A percentile compares a stretch with the other conserved stretches of the same genome.
Evolutionary conservation across 345 rosid genomes (phyloP).

Genomic region (Eucalyptus viminalis): DNA sequence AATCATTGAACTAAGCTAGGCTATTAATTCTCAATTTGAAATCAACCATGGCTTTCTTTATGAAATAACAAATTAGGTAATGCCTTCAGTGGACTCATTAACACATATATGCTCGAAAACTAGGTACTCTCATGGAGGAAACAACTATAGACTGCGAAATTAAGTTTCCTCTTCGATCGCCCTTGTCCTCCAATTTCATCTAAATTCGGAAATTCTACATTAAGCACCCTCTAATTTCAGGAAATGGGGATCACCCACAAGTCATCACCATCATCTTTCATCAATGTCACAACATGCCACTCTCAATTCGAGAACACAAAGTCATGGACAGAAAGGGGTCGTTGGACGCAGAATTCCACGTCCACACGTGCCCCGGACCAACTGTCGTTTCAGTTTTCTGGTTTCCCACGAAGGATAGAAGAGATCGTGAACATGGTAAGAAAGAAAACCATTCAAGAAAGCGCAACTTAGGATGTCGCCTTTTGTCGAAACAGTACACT

Average conservation of each 20-base stretch:
- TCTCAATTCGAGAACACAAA: background rate
- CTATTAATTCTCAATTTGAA: background rate
- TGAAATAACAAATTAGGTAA: background rate
- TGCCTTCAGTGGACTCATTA: background rate
- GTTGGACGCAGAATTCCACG: background rate
- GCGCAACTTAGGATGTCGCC: background rate
- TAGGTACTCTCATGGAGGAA: background rate
- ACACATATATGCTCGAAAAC: background rate
- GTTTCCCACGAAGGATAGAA: background rate
- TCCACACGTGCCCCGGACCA: background rate
- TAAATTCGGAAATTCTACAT: background rate
- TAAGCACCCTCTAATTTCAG: background rate
- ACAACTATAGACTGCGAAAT: background rate
- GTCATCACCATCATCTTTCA: background rate
- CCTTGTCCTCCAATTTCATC: background rate
- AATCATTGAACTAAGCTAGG: rapidly evolving
- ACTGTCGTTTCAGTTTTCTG: background rate
- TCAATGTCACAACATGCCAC: background rate
- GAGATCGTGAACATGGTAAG: background rate
- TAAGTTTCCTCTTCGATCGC: background rate
- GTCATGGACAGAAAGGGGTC: background rate
- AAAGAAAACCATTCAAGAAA: background rate
- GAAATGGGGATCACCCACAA: background rate
- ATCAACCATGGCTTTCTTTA: background rate
- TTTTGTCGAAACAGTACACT: background rate